These are phyloP conservation scores for Lolium multiflorum DNA, from an alignment of 176 grass and related monocot species.

Conservation along the genomic window DNA sequence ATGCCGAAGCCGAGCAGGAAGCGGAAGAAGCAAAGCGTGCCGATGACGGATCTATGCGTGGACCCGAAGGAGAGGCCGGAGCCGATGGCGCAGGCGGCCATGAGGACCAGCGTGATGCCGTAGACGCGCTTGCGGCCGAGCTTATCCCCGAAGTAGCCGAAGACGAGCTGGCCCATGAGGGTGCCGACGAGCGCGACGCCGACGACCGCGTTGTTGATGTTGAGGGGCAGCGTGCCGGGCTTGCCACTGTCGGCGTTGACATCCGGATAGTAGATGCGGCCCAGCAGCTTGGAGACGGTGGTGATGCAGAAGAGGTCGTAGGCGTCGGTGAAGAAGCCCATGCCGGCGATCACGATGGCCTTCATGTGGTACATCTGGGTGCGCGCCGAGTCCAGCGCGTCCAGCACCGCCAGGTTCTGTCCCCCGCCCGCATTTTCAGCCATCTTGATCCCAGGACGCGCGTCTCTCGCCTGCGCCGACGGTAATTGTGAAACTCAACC, in stretches of 20 bases:
- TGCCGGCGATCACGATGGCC: conserved; percentile 73
- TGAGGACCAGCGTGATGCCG: conserved; percentile 29
- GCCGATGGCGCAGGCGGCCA: conserved; percentile 23
- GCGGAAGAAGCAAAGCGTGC: conserved; percentile 68
- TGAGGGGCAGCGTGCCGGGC: neutral
- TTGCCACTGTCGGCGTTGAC: neutral
- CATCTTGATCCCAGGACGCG: conserved; percentile 4
- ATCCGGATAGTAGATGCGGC: conserved; percentile 51
- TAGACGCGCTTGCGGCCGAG: conserved; percentile 51
- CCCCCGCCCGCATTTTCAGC: neutral
- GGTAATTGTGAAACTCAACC: too few relatives aligned
- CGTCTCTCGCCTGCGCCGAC: too few relatives aligned
- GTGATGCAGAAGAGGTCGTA: conserved; percentile 79
- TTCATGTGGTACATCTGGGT: conserved; percentile 73
- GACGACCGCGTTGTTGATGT: conserved; percentile 30
- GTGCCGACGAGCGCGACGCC: conserved; percentile 62
- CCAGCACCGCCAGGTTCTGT: conserved; percentile 55
- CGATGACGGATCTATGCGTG: conserved; percentile 13
- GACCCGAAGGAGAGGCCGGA: neutral
- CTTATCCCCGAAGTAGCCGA: conserved; percentile 51
- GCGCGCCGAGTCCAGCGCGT: conserved; percentile 62
- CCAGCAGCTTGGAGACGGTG: conserved; percentile 63
- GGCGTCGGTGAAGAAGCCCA: conserved; percentile 87
- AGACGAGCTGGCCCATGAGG: conserved; percentile 62
- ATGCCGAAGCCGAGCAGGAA: conserved; percentile 71